Percentiles rank a stretch among this genome's conserved stretches.
Evolutionary conservation across 1,139 yeast genomes (phyloP).

Genomic region (Kurtzmaniella quercitrusa): DNA sequence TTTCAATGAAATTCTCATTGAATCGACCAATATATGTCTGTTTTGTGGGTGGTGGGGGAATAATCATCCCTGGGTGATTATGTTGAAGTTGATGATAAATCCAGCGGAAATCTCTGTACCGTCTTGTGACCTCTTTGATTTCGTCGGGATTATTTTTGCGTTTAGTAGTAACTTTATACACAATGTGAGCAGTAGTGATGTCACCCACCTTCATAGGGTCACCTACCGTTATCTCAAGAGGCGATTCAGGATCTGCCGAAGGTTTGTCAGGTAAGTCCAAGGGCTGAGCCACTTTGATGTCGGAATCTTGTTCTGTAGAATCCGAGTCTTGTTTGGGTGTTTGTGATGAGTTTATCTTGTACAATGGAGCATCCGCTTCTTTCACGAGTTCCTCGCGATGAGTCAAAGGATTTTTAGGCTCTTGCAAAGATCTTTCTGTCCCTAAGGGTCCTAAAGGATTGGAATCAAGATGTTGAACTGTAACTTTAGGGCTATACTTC

Average conservation of each 20-base stretch:
- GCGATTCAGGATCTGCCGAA: conserved; percentile 4
- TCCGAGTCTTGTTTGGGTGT: conserved; percentile 3
- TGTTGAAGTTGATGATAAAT: conserved; percentile 81
- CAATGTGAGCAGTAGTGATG: conserved; percentile 82
- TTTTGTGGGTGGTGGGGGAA: conserved; percentile 97
- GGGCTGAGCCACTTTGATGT: neutral
- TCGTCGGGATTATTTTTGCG: conserved; percentile 26
- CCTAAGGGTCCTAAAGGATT: conserved; percentile 43
- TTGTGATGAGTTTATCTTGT: conserved; percentile 13
- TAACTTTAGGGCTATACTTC: conserved; percentile 27
- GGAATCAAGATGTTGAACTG: conserved; percentile 28
- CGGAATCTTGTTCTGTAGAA: conserved; percentile 1
- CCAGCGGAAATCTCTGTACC: conserved; percentile 85
- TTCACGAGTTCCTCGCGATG: conserved; percentile 21
- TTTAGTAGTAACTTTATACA: conserved; percentile 69
- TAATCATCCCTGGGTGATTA: conserved; percentile 84
- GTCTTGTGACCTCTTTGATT: conserved; percentile 57
- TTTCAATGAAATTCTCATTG: conserved; percentile 84
- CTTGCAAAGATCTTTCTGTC: conserved; percentile 4
- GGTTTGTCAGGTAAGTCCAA: conserved; percentile 4
- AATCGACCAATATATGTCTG: conserved; percentile 83
- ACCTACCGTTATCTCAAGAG: conserved; percentile 69
- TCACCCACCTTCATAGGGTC: conserved; percentile 95
- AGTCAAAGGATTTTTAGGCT: conserved; percentile 13
- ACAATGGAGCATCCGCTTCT: conserved; percentile 51